Base-by-base conservation (phyloP, 2,329 filamentous ascomycete species). In the Spiromastix sp. region DNA sequence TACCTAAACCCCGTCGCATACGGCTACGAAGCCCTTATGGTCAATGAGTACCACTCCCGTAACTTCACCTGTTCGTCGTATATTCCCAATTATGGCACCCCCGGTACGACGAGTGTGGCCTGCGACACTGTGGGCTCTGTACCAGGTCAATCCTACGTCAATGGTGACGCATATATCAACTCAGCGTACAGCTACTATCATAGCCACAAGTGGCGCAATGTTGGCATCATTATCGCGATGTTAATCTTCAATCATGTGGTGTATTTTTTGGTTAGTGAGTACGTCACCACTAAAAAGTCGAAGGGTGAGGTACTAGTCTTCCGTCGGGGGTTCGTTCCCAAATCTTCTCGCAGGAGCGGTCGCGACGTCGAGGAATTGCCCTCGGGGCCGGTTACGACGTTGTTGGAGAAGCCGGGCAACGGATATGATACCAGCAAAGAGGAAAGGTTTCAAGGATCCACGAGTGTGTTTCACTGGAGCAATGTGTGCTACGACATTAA, bases 401-500 rank as follows among this genome's bases (percentile, higher is more conserved):
- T 58, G 8, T 63, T 55, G 16, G 60, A 66, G 1, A 22, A 24
- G 17, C 60, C 21, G 43, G 19, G 26, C 13, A 38, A 46, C 21
- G n/a, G 8, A 24, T 11, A 13, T 30, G 30, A 26, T 17, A 8
- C 15, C 12, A 12, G 15, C 19, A 25, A 18, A 4, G 26, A 29
- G 15, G 32, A 37, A 19, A 13, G 19, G 25, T n/a, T n/a, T n/a
- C n/a, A n/a, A n/a, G n/a, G n/a, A n/a, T 20, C 29, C 7, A 36
- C 31, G 6, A 80, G 82, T 16, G 75, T 87, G 41, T 91, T 93
- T 67, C 81, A 85, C 50, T 93, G 85, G 85, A 72, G 78, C 44
- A 71, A 89, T 48, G 79, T 93, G 2, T 85, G 79, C 61, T 94
- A 84, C 49, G 79, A 84, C 39, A 80, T 85, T 53, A 74, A 75